Evolutionary conservation across 2,329 filamentous ascomycete species (phyloP).

Genomic region (Aspergillus hiratsukae): DNA sequence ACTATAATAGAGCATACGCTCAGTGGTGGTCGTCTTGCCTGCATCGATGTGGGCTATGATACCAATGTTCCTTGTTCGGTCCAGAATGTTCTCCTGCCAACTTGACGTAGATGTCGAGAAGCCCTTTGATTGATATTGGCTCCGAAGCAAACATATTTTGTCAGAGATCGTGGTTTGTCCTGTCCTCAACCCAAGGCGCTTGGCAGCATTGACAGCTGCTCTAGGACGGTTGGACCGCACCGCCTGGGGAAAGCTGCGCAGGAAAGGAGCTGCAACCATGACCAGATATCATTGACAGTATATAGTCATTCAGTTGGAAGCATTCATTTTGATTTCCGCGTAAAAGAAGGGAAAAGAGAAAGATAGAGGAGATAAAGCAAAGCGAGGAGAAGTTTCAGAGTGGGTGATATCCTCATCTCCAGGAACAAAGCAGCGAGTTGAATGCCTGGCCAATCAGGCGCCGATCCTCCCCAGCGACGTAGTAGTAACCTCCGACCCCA

Average conservation of each 20-base stretch:
- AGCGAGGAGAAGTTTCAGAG: slow-evolving; percentile 7
- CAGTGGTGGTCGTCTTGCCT: slow-evolving; percentile 96
- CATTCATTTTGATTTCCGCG: neutral
- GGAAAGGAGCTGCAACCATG: slow-evolving; percentile 30
- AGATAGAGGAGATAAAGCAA: neutral
- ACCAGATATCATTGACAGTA: slow-evolving; percentile 1
- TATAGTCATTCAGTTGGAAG: neutral
- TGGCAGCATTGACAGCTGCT: slow-evolving; percentile 2
- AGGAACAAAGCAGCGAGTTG: slow-evolving; percentile 5
- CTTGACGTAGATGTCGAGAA: slow-evolving; percentile 26
- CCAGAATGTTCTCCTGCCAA: slow-evolving; percentile 36
- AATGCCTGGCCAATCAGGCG: slow-evolving; percentile 20
- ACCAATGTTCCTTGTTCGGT: slow-evolving; percentile 84
- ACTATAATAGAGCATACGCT: slow-evolving; percentile 98
- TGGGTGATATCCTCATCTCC: neutral
- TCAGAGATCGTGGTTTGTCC: neutral
- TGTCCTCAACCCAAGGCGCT: slow-evolving; percentile 3
- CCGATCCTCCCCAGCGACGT: slow-evolving; percentile 11
- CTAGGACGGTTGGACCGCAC: slow-evolving; percentile 14
- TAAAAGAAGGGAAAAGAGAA: neutral
- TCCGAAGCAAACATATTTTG: neutral
- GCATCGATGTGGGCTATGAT: slow-evolving; percentile 99
- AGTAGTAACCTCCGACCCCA: slow-evolving; percentile 11
- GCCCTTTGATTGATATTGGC: slow-evolving; percentile 5
- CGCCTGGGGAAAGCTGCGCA: slow-evolving; percentile 23